Evolutionary conservation across 2,329 filamentous ascomycete species (phyloP).

Genomic region (Cryphonectria naterciae): DNA sequence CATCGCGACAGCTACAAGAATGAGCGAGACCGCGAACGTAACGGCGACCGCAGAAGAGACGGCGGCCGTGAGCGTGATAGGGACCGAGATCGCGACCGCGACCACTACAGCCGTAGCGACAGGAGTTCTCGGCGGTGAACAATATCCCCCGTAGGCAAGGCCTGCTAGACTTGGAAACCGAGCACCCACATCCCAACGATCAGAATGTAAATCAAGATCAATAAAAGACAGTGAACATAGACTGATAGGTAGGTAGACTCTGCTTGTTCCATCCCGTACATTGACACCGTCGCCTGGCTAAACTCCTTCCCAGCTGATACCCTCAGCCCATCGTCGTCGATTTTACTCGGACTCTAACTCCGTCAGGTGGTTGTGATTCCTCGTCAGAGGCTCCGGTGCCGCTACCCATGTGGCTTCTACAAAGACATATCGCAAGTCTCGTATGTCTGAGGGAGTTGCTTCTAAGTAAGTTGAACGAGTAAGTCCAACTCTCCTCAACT

Average conservation of each 20-base stretch:
- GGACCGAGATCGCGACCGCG: constrained; percentile 21
- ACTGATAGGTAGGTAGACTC: not conserved
- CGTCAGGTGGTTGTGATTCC: not conserved
- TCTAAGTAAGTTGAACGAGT: not conserved
- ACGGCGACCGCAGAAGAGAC: constrained; percentile 39
- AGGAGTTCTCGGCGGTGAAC: constrained; percentile 25
- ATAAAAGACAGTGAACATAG: not conserved
- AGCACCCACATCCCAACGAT: not conserved
- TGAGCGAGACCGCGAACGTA: constrained; percentile 49
- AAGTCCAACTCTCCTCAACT: not conserved
- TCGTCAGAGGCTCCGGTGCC: not conserved
- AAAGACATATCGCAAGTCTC: not conserved
- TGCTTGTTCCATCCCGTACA: not conserved
- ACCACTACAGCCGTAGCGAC: constrained; percentile 19
- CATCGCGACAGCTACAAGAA: constrained; percentile 49
- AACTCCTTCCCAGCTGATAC: constrained; percentile 1
- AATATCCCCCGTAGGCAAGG: not conserved
- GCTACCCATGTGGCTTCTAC: not conserved
- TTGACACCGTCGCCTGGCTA: constrained; percentile 1
- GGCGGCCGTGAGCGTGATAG: constrained; percentile 27
- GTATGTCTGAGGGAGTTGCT: not conserved
- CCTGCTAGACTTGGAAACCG: not conserved
- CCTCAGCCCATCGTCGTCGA: not conserved
- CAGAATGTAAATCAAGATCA: not conserved
- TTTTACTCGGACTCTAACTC: not conserved